A percentile compares a stretch with the other conserved stretches of the same genome.
These are phyloP conservation scores for Cochlearia excelsa DNA, from an alignment of 345 rosid species.

Conservation along the genomic window DNA sequence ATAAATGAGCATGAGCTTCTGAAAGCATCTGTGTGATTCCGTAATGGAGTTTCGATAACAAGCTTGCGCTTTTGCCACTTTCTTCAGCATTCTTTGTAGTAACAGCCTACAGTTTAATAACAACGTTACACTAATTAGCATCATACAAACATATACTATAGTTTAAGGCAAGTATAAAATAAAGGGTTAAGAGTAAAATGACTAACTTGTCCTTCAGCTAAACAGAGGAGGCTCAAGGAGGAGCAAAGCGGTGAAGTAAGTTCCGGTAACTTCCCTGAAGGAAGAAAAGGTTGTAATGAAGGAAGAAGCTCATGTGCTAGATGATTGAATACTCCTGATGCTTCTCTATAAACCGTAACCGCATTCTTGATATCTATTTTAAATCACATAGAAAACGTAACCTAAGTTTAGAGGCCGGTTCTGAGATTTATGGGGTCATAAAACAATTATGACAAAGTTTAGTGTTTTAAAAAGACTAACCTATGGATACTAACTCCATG, in stretches of 20 bases:
- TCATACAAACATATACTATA: no score
- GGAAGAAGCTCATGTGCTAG: conserved; percentile 57
- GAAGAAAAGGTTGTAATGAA: conserved; percentile 38
- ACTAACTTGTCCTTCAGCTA: conserved; percentile 87
- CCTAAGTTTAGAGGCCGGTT: no score
- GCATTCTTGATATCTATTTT: conserved; percentile 54
- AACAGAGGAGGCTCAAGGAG: conserved; percentile 61
- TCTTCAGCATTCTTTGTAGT: conserved; percentile 65
- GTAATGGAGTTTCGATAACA: conserved; percentile 67
- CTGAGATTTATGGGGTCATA: no score
- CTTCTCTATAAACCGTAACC: conserved; percentile 64
- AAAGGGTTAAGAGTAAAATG: background rate
- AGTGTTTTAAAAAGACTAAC: conserved; percentile 28
- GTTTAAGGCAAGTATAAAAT: background rate
- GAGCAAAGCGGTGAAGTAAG: conserved; percentile 49
- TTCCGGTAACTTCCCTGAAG: conserved; percentile 58
- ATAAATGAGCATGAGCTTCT: conserved; percentile 48
- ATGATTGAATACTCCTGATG: conserved; percentile 68
- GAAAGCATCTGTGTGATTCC: conserved; percentile 54
- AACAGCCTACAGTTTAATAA: conserved; percentile 42
- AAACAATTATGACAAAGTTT: no score
- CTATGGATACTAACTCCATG: conserved; percentile 49
- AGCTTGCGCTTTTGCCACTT: conserved; percentile 44
- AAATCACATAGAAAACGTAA: background rate
- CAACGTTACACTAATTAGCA: no score